Base-by-base conservation (phyloP, 2,329 filamentous ascomycete genomes). In the Calonectria leucothoes region DNA sequence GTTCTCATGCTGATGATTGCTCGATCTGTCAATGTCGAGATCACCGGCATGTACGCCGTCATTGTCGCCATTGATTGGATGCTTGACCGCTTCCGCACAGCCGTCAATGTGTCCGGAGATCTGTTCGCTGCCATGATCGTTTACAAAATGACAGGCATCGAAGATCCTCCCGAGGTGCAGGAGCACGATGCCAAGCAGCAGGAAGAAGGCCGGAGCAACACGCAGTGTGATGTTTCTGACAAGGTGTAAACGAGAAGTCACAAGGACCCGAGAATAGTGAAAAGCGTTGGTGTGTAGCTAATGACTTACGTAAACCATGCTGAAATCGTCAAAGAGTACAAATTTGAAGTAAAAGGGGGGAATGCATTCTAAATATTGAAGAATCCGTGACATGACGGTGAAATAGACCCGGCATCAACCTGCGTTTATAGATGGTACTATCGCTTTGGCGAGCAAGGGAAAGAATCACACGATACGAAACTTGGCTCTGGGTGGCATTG, bases 41-140 rank as follows among this genome's bases (percentile, higher is more conserved):
- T 88, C 39, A 89, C 86, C 0, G 85, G 83, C 23, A 89, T 89
- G 87, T 89, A 87, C 74, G 88, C 86, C 27, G 87, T 90, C 49
- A 87, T 90, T 17, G 85, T 89, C 3, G 88, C 88, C 29, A 89
- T 90, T 55, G 88, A 89, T 74, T 90, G 88, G 88, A 86, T 90
- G 79, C 82, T 89, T n/a, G 89, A 90, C 80, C 86, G 88, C 33
- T 90, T 90, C 84, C 84, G 89, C 17, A 90, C 88, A 0, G 85
- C 86, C 4, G 78, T 86, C 68, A 90, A 90, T 73, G 88, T 90
- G 52, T 86, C 84, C 42, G 87, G 87, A n/a, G 88, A 90, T 78
- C 73, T 88, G 1, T 89, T 85, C 10, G 81, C 79, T 10, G 35
- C 48, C 17, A 78, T 73, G 66, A 73, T 81, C 64, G 66, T 82